Evolutionary conservation across 2,329 filamentous ascomycete species (phyloP).

Genomic region (Fusarium praegraminearum): DNA sequence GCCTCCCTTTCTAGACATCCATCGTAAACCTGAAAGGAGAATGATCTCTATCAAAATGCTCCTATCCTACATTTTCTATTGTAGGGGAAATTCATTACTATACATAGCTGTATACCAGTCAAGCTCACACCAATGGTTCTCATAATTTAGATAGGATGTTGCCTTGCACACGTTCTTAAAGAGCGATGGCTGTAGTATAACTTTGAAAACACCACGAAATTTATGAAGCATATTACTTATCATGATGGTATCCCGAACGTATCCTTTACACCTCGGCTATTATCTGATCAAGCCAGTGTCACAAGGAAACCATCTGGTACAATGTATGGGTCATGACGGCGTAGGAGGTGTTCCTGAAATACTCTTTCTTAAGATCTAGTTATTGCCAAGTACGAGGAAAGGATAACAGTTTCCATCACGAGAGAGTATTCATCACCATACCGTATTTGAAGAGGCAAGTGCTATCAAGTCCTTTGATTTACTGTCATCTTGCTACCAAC

Average conservation of each 20-base stretch:
- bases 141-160: neutral
- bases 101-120: neutral
- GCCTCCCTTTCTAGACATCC: fast-evolving
- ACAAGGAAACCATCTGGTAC: neutral
- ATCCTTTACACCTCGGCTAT: neutral
- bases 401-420: neutral
- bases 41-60: neutral
- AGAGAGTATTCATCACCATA: neutral
- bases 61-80: neutral
- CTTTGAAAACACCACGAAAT: no score
- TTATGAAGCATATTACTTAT: neutral
- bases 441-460: no score
- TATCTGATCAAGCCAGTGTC: neutral
- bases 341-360: neutral
- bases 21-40: neutral
- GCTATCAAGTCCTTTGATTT: neutral
- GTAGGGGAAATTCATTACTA: neutral
- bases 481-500: neutral
- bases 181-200: no score
- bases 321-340: neutral
- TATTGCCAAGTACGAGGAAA: no score
- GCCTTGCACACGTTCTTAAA: no score
- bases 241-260: neutral
- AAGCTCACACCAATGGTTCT: neutral
- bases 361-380: neutral